These are phyloP conservation scores for Casuarina cunninghamiana DNA, from an alignment of 306 rosid species.

Conservation along the genomic window DNA sequence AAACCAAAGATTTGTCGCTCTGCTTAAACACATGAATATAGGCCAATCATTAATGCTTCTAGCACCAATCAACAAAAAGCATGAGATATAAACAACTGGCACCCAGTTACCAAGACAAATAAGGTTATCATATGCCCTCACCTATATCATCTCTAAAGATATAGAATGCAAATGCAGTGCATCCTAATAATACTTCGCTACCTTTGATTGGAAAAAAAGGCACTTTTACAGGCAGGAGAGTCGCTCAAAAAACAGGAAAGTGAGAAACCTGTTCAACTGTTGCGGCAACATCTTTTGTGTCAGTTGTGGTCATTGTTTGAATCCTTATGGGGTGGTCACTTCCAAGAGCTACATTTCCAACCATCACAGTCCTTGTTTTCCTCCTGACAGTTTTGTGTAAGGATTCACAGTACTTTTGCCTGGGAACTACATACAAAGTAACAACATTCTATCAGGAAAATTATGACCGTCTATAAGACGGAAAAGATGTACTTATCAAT, in stretches of 20 bases:
- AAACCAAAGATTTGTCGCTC: neutral
- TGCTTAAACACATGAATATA: neutral
- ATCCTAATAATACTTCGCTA: neutral
- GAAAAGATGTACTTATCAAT: constrained; percentile 8
- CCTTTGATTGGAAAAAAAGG: neutral
- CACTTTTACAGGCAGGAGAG: neutral
- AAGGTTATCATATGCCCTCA: neutral
- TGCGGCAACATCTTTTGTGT: constrained; percentile 88
- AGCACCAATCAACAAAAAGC: neutral
- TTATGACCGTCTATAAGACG: neutral
- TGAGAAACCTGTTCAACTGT: constrained; percentile 87
- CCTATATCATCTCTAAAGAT: neutral
- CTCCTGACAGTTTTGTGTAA: constrained; percentile 81
- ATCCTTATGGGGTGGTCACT: constrained; percentile 95
- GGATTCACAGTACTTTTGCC: constrained; percentile 90
- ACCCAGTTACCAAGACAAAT: neutral
- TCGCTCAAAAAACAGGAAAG: constrained; percentile 20
- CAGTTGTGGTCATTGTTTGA: constrained; percentile 99
- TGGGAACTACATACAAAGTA: constrained; percentile 67
- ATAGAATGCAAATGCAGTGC: neutral
- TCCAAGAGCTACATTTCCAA: constrained; percentile 82
- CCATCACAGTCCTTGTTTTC: constrained; percentile 92
- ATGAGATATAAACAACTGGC: neutral
- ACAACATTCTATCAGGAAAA: constrained; percentile 32
- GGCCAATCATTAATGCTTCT: neutral